Conservation (phyloP, 805 yeast species). For the Dipodascus geniculatus region DNA sequence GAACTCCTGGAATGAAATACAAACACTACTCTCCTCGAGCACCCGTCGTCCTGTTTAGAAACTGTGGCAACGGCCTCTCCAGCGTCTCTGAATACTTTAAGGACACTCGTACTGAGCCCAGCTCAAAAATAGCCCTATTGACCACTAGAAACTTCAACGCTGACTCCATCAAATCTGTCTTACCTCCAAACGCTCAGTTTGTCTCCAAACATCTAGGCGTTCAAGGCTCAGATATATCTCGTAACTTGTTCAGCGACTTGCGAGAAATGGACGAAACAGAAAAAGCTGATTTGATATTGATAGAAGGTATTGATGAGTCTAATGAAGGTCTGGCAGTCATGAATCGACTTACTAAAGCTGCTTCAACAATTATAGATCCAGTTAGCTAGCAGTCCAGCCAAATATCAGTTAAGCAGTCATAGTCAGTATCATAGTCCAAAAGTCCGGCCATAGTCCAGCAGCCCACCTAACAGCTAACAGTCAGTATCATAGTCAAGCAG, state of each 20-base stretch:
- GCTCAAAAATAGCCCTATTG: slow-evolving; percentile 9
- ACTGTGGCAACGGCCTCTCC: slow-evolving; percentile 33
- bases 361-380: slow-evolving; percentile 35
- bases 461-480: too few species aligned
- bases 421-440: too few species aligned
- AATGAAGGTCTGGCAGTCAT: slow-evolving; percentile 88
- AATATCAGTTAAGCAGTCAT: too few species aligned
- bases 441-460: too few species aligned
- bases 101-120: too few species aligned
- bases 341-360: slow-evolving; percentile 84
- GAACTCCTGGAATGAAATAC: slow-evolving; percentile 98
- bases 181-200: neutral
- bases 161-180: slow-evolving; percentile 4
- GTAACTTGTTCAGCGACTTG: slow-evolving; percentile 58
- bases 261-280: slow-evolving; percentile 63
- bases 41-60: slow-evolving; percentile 54
- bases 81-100: neutral
- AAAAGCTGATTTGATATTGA: slow-evolving; percentile 56
- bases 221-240: slow-evolving; percentile 52
- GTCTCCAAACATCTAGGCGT: slow-evolving; percentile 29
- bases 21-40: slow-evolving; percentile 91
- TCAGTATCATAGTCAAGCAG: too few species aligned
- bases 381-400: too few species aligned
- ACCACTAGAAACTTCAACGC: slow-evolving; percentile 9
- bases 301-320: slow-evolving; percentile 67